These are phyloP conservation scores for Cicer pinnatifidum DNA, from an alignment of 306 rosid genomes.

Conservation along the genomic window DNA sequence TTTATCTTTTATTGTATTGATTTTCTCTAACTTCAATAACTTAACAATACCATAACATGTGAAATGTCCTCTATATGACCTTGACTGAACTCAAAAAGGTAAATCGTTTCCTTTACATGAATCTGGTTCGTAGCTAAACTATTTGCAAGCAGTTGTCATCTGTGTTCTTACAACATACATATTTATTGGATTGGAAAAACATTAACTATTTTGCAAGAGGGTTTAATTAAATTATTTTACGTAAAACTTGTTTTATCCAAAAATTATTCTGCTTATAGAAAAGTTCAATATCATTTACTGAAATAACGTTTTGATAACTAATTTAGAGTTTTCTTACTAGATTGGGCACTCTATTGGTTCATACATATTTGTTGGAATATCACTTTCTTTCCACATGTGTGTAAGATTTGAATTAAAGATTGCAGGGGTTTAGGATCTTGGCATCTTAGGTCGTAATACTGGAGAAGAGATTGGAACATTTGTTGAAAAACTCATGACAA, in stretches of 20 bases:
- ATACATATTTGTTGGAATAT: constrained; percentile 54
- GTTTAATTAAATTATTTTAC: constrained; percentile 17
- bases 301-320: constrained; percentile 41
- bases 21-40: too few relatives aligned
- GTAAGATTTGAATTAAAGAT: constrained; percentile 97
- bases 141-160: constrained; percentile 5
- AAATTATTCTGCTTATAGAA: constrained; percentile 28
- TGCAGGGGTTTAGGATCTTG: constrained; percentile 99
- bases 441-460: constrained; percentile 97
- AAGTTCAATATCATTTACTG: constrained; percentile 32
- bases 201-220: constrained; percentile 19
- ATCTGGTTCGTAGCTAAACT: constrained; percentile 34
- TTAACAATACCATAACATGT: too few relatives aligned
- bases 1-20: too few relatives aligned
- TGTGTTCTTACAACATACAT: constrained; percentile 11
- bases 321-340: constrained; percentile 51
- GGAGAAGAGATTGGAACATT: constrained; percentile 99
- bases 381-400: constrained; percentile 62
- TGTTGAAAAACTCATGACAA: too few relatives aligned
- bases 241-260: constrained; percentile 32
- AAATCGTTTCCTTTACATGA: neutral
- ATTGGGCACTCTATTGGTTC: constrained; percentile 95
- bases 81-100: too few relatives aligned
- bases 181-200: constrained; percentile 29
- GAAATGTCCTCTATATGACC: too few relatives aligned